phyloP scores from a whole-genome alignment of 176 grass and related monocot species.

The maize (Zea mays) region Zm-B73-REFERENCE-NAM-5.0 NC_050105.1:6823501-6824000 shows the following conservation, averaged over 20 bases:
- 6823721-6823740: constrained; percentile 45
- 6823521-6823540: neutral
- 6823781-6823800: constrained; percentile 34
- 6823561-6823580: neutral
- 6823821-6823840: constrained; percentile 36
- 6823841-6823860: constrained; percentile 21
- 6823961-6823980: constrained; percentile 13
- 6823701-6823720: constrained; percentile 30
- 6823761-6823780: constrained; percentile 36
- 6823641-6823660: constrained; percentile 2
- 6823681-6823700: constrained; percentile 21
- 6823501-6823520: neutral
- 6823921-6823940: neutral
- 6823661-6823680: constrained; percentile 14
- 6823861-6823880: neutral
- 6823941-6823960: neutral
- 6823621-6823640: neutral
- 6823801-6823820: constrained; percentile 43
- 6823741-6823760: constrained; percentile 38
- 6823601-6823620: neutral
- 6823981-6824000: constrained; percentile 27
- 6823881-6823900: neutral
- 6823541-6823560: neutral
- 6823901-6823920: constrained; percentile 11
- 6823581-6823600: neutral